Percentiles rank a stretch among this genome's conserved stretches.
phyloP scores from a whole-genome alignment of 2,329 filamentous ascomycete species.

The Trichoderma polysporum region DNA sequence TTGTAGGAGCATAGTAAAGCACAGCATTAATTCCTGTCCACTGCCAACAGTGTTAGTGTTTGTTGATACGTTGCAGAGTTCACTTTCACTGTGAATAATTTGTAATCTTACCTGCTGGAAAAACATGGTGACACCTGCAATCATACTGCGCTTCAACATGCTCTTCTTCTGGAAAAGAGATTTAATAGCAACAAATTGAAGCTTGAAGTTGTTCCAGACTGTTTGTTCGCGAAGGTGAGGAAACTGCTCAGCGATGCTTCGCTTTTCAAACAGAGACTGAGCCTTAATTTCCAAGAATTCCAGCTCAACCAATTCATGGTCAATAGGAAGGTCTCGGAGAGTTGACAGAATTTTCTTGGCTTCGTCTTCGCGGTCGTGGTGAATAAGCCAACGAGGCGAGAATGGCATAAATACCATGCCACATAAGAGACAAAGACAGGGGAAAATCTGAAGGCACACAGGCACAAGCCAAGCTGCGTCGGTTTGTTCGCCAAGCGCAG shows the following conservation, averaged over 20 bases:
- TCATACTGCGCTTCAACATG: constrained; percentile 65
- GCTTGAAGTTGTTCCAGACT: constrained; percentile 62
- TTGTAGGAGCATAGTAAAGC: constrained; percentile 69
- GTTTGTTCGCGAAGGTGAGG: constrained; percentile 62
- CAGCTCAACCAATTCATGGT: constrained; percentile 68
- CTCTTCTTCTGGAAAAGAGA: constrained; percentile 71
- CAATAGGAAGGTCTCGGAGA: constrained; percentile 59
- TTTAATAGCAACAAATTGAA: constrained; percentile 80
- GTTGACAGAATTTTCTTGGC: constrained; percentile 61
- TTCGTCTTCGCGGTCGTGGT: constrained; percentile 68
- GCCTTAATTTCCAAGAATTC: constrained; percentile 85
- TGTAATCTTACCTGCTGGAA: constrained; percentile 43
- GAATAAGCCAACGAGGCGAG: constrained; percentile 72
- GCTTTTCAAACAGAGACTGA: constrained; percentile 71
- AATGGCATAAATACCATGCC: constrained; percentile 82
- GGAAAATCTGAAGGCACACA: constrained; percentile 67
- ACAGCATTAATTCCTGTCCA: constrained; percentile 55
- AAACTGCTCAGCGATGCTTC: constrained; percentile 64
- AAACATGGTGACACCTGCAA: constrained; percentile 63
- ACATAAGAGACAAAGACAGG: constrained; percentile 62
- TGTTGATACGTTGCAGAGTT: background rate
- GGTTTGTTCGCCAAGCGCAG: constrained; percentile 47
- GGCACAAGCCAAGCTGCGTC: constrained; percentile 74
- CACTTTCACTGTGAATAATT: background rate
- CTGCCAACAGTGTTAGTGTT: background rate